Evolutionary conservation across 192 early-diverging fungal species (phyloP).

Genomic region (Umbelopsis vinacea): DNA sequence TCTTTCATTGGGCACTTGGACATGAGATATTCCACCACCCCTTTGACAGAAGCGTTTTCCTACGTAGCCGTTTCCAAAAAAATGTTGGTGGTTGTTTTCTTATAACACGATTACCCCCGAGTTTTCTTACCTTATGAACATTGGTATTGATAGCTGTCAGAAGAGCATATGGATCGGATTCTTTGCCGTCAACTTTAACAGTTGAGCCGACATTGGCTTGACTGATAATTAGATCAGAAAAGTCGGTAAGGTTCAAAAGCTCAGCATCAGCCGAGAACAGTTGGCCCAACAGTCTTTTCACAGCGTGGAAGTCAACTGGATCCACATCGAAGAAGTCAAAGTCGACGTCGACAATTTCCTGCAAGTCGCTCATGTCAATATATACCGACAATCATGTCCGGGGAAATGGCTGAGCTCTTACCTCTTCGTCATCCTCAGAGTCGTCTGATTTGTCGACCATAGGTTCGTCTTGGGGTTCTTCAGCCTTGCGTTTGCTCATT

Average conservation of each 20-base stretch:
- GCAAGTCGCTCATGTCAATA: background rate
- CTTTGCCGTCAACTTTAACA: constrained; percentile 84
- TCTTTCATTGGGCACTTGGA: constrained; percentile 59
- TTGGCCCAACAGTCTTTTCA: constrained; percentile 84
- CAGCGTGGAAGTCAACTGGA: constrained; percentile 86
- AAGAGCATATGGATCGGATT: constrained; percentile 87
- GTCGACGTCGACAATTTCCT: constrained; percentile 83
- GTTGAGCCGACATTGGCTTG: constrained; percentile 83
- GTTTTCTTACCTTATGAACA: constrained; percentile 52
- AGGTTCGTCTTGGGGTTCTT: background rate
- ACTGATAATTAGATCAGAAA: constrained; percentile 82
- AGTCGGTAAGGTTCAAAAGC: constrained; percentile 69
- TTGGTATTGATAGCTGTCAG: constrained; percentile 78
- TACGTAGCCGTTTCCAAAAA: background rate
- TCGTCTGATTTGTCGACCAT: background rate
- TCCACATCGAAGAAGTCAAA: constrained; percentile 97
- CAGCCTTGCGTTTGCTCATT: constrained; percentile 21
- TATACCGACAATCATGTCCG: background rate
- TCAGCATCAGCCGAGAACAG: constrained; percentile 83
- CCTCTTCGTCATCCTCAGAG: constrained; percentile 3
- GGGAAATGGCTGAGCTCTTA: background rate
- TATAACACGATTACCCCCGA: too few relatives aligned
- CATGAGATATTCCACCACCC: constrained; percentile 66
- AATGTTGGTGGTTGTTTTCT: background rate
- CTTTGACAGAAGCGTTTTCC: constrained; percentile 39